phyloP scores from a whole-genome alignment of 1,284 basidiomycete genomes.

The Bjerkandera adusta region DNA sequence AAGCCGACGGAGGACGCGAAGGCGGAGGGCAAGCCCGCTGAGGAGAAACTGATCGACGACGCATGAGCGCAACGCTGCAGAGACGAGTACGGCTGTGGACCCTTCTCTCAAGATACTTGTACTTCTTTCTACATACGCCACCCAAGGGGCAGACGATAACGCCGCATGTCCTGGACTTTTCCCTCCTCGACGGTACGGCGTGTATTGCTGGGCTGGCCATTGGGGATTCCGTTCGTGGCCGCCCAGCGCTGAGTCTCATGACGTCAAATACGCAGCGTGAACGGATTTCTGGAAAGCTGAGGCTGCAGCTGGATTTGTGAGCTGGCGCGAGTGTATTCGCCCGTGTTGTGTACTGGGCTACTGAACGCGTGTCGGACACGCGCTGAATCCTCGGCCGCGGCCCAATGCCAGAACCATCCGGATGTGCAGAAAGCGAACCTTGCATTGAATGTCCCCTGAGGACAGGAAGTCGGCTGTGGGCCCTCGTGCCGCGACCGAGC shows the following conservation, averaged over 20 bases:
- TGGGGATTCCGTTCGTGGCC: not conserved
- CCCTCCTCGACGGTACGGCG: not conserved
- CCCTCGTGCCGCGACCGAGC: not conserved
- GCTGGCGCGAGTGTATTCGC: too few relatives aligned
- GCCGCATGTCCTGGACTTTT: conserved; percentile 7
- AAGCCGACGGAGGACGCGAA: conserved; percentile 52
- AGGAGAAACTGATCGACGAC: conserved; percentile 62
- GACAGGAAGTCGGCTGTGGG: not conserved
- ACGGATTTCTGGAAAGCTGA: not conserved
- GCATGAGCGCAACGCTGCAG: conserved; percentile 20
- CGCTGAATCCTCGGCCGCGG: not conserved
- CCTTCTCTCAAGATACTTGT: conserved; percentile 7
- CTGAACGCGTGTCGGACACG: not conserved
- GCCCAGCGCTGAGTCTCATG: not conserved
- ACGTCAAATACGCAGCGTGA: not conserved
- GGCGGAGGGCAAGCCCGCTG: conserved; percentile 38
- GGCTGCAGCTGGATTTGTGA: too few relatives aligned
- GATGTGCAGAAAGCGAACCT: conserved; percentile 1
- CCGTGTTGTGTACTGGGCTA: not conserved
- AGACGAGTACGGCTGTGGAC: conserved; percentile 2
- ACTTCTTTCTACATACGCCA: conserved; percentile 7
- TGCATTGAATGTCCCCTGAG: not conserved
- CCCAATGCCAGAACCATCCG: not conserved
- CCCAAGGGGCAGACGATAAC: conserved; percentile 7
- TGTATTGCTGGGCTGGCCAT: not conserved